Evolutionary conservation across 306 rosid genomes (phyloP), one percentile per base, ranked within the genome.

Genomic region (Heteromeles arbutifolia): DNA sequence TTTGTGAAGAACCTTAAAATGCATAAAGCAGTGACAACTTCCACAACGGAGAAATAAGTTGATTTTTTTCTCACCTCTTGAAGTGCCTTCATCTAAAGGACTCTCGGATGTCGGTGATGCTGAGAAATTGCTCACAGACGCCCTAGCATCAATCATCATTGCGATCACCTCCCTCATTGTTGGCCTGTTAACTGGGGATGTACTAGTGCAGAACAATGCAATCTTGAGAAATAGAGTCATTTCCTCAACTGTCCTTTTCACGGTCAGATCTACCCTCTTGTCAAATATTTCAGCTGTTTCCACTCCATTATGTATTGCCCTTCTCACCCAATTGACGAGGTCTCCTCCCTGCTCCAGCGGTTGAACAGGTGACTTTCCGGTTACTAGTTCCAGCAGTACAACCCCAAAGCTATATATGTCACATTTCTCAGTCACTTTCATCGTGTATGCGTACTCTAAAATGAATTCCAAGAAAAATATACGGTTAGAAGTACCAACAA

Each of bases 331-430:
- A 18, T 39, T 82, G 77, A 87, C 96, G 19, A 91, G 82, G 75
- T 91, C 96, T 39, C 96, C 96, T 24, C 96, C 96, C 65, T 84
- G 93, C 72, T 88, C 96, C 78, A 87, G 79, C 13, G 93, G 96
- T 83, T 90, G 96, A 76, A 91, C 93, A 14, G 96, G 96, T 65
- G 85, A 73, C 84, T 80, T 82, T 67, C 96, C 93, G 1, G 90
- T 88, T 2, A 91, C 83, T 54, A 91, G 85, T 76, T 88, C 93
- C 81, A 91, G 76, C 85, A 91, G 82, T 79, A 91, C 96, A 65
- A 90, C 96, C 75, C 96, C 96, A 14, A 85, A 90, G 80, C 96
- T 90, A 80, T 90, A 90, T 75, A 90, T 88, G 90, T 90, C 93
- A 82, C 93, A 90, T 80, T 90, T 90, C 82, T 86, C 92, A 26